Evolutionary conservation across 2,329 filamentous ascomycete genomes (phyloP), one percentile per base, ranked within the genome.

Genomic region (Exophiala sp.): DNA sequence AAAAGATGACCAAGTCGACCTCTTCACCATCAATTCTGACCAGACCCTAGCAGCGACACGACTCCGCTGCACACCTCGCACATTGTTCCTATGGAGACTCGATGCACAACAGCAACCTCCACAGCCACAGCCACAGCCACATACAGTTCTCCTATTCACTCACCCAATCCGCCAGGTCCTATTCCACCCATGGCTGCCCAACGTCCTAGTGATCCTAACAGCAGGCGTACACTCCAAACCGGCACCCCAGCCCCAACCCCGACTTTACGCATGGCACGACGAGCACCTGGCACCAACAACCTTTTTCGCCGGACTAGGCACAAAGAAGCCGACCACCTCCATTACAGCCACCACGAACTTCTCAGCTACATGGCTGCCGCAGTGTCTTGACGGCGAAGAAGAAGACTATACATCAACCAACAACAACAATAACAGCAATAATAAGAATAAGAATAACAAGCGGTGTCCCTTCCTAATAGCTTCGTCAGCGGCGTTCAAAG

Each of bases 171-270:
- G 48, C 22, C 52, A 56, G 24, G 16, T 53, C 5, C 37, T 51
- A 16, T 60, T 53, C 49, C 56, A 60, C 49, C 52, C 54, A 10
- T 19, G 14, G 10, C 37, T 50, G 2, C 43, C 56, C 2, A 43
- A 53, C 21, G 42, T 56, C 13, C 52, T 60, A 19, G 18, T 55
- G 22, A 50, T 59, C 21, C 14, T 57, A n/a, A 60, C 58, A 13
- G 41, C 22, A 7, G 35, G 46, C 16, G 49, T 47, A 23, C 16
- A 16, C 6, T n/a, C n/a, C n/a, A n/a, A n/a, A n/a, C n/a, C n/a
- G n/a, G n/a, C n/a, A n/a, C n/a, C n/a, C n/a, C n/a, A n/a, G n/a
- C n/a, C n/a, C n/a, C n/a, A n/a, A n/a, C 46, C 58, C 2, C 23
- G 22, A 1, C 13, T 59, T 2, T 56, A 58, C 38, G 51, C 42